A percentile compares a stretch with the other conserved stretches of the same genome.
These are phyloP conservation scores for Corynascus novoguineensis DNA, from an alignment of 495 filamentous ascomycete species.

Conservation along the genomic window DNA sequence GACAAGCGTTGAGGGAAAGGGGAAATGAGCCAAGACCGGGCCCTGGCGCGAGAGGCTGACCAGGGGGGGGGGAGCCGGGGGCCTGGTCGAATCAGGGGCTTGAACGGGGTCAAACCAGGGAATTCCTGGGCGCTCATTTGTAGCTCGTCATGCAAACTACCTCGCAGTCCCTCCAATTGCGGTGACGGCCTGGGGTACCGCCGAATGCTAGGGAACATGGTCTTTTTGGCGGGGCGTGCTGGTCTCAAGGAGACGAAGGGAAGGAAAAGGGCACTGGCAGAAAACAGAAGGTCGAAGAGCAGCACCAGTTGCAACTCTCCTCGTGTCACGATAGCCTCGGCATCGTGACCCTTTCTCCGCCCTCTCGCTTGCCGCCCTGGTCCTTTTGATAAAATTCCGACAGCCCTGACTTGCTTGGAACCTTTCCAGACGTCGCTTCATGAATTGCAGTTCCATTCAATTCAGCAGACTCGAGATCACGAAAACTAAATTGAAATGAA, in stretches of 20 bases:
- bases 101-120: constrained; percentile 17
- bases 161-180: constrained; percentile 11
- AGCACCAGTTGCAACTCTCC: constrained; percentile 7
- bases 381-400: neutral
- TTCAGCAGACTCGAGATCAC: too few species aligned
- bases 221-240: constrained; percentile 16
- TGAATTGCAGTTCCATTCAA: too few species aligned
- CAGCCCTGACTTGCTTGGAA: too few species aligned
- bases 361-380: too few species aligned
- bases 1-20: constrained; percentile 7
- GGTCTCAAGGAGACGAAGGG: constrained; percentile 14
- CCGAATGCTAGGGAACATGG: constrained; percentile 21
- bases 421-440: too few species aligned
- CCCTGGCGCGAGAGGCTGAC: constrained; percentile 15
- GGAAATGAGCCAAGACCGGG: constrained; percentile 25
- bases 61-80: constrained; percentile 18
- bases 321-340: constrained; percentile 15
- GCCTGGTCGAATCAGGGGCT: constrained; percentile 29
- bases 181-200: constrained; percentile 18
- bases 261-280: constrained; percentile 23
- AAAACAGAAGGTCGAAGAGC: constrained; percentile 24
- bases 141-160: constrained; percentile 21
- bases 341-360: neutral
- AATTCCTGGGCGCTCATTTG: constrained; percentile 17
- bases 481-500: too few species aligned